These are phyloP conservation scores for Tetrahymena malaccensis DNA, from an alignment of 73 alveolate genomes.

Conservation along the genomic window DNA sequence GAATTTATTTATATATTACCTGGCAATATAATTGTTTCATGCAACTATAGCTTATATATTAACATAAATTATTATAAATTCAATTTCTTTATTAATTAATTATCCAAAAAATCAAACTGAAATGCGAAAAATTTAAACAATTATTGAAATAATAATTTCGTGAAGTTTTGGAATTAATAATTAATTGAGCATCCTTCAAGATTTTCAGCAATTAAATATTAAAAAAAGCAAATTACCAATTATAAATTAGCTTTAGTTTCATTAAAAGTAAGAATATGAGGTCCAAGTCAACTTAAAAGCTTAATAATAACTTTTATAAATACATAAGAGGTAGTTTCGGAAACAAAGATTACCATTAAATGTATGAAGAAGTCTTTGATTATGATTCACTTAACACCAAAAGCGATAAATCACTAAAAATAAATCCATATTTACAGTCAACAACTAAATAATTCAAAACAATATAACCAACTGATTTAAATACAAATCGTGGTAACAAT, in stretches of 20 bases:
- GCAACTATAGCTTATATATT: no score
- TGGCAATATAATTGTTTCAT: no score
- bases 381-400: not conserved
- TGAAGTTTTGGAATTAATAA: not conserved
- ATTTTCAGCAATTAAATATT: not conserved
- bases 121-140: not conserved
- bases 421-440: not conserved
- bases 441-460: not conserved
- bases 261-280: not conserved
- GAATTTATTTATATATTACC: no score
- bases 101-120: not conserved
- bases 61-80: not conserved
- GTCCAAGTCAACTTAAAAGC: not conserved
- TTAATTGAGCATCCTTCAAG: not conserved
- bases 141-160: no score
- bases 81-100: not conserved
- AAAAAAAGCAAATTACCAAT: not conserved
- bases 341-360: not conserved
- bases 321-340: not conserved
- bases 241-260: not conserved
- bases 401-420: not conserved
- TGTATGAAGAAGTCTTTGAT: not conserved
- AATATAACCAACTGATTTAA: not conserved
- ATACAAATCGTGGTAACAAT: not conserved
- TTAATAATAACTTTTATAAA: not conserved